Conservation (phyloP, 2,329 filamentous ascomycete species). For the Penicillium paneum region DNA sequence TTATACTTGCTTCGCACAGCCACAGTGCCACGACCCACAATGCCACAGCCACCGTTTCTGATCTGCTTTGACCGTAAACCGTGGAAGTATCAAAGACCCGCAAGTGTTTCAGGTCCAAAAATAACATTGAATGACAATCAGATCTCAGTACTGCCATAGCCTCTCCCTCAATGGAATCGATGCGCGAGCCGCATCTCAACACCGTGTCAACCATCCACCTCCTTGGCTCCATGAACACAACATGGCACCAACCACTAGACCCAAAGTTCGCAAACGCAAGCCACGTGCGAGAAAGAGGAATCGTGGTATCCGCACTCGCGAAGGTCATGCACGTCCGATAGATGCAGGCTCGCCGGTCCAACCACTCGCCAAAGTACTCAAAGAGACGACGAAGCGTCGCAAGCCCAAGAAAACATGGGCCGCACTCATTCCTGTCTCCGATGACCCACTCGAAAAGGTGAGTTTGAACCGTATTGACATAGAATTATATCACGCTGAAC, state of each 20-base stretch:
- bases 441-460: constrained; percentile 31
- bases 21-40: constrained; percentile 1
- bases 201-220: background rate
- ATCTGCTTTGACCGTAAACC: background rate
- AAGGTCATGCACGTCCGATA: background rate
- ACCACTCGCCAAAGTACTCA: constrained; percentile 2
- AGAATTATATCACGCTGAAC: constrained; percentile 2
- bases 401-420: constrained; percentile 7
- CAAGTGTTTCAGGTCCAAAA: background rate
- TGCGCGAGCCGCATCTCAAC: background rate
- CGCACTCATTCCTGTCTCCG: constrained; percentile 19
- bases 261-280: constrained; percentile 6
- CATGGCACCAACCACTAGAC: constrained; percentile 18
- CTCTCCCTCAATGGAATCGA: background rate
- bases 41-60: constrained; percentile 1
- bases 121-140: background rate
- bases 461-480: constrained; percentile 2
- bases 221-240: background rate
- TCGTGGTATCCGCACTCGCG: constrained; percentile 7
- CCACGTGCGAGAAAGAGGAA: constrained; percentile 8
- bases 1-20: background rate
- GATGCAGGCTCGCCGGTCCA: background rate
- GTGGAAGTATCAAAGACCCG: constrained; percentile 1
- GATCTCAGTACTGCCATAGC: background rate
- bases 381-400: constrained; percentile 3